Conservation (phyloP, 495 filamentous ascomycete genomes). For the Sabuloglossum arenarium region DNA sequence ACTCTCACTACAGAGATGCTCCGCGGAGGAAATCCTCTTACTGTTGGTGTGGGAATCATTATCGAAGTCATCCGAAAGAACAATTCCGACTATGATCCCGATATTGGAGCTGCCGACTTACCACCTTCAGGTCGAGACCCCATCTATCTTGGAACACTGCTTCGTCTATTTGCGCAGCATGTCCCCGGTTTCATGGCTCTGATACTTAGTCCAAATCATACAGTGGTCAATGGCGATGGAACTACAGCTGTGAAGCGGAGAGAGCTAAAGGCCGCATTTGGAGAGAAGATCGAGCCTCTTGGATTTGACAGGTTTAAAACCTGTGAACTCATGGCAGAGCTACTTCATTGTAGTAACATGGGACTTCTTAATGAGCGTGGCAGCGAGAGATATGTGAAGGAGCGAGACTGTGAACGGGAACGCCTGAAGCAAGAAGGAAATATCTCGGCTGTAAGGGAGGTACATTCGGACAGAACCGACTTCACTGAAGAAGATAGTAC, state of each 20-base stretch:
- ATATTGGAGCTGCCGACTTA: slow-evolving; percentile 56
- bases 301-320: slow-evolving; percentile 98
- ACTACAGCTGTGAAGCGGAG: slow-evolving; percentile 36
- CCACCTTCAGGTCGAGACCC: slow-evolving; percentile 71
- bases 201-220: slow-evolving; percentile 45
- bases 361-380: slow-evolving; percentile 82
- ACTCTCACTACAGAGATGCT: slow-evolving; percentile 79
- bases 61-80: slow-evolving; percentile 99
- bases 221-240: slow-evolving; percentile 35
- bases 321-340: slow-evolving; percentile 94
- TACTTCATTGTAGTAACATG: slow-evolving; percentile 99
- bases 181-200: slow-evolving; percentile 94
- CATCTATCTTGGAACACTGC: slow-evolving; percentile 87
- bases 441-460: slow-evolving; percentile 19
- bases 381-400: slow-evolving; percentile 66
- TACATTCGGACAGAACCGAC: slow-evolving; percentile 20
- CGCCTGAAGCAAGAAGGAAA: slow-evolving; percentile 50
- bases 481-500: slow-evolving; percentile 29
- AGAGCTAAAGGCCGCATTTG: slow-evolving; percentile 67
- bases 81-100: slow-evolving; percentile 96
- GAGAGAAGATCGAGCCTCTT: slow-evolving; percentile 75
- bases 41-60: slow-evolving; percentile 90
- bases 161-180: slow-evolving; percentile 72
- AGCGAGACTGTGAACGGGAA: slow-evolving; percentile 65
- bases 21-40: slow-evolving; percentile 78